Conservation (phyloP, 208 protist species). For the Crithidia bombi region DNA sequence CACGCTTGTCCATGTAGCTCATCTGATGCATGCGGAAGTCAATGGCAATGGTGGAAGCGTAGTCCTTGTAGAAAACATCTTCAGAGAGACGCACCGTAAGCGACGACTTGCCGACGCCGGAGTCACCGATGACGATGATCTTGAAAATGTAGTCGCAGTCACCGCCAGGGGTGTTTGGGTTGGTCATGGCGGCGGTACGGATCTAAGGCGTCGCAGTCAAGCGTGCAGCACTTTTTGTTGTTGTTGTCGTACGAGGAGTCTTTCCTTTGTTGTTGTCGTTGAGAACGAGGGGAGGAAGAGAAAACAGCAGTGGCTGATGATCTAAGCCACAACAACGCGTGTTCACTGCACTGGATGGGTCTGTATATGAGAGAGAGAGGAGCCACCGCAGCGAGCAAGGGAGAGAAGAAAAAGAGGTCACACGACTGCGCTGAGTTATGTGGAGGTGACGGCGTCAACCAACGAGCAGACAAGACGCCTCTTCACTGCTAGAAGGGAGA, state of each 20-base stretch:
- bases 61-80: slow-evolving; percentile 93
- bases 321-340: neutral
- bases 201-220: neutral
- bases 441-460: too few relatives aligned
- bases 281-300: neutral
- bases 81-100: slow-evolving; percentile 91
- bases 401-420: slow-evolving; percentile 14
- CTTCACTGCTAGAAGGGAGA: too few relatives aligned
- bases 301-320: neutral
- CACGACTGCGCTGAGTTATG: too few relatives aligned
- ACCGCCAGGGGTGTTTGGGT: slow-evolving; percentile 59
- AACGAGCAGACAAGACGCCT: too few relatives aligned
- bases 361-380: slow-evolving; percentile 2
- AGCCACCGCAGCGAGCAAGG: slow-evolving; percentile 4
- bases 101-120: slow-evolving; percentile 92
- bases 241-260: too few relatives aligned
- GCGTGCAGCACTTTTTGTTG: neutral
- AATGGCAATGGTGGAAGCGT: slow-evolving; percentile 89
- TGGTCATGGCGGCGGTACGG: slow-evolving; percentile 16
- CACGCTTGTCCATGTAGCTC: slow-evolving; percentile 89
- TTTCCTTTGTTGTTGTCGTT: neutral
- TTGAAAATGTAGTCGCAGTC: slow-evolving; percentile 97
- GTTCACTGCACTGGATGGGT: neutral
- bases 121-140: slow-evolving; percentile 93
- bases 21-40: slow-evolving; percentile 93